phyloP scores from a whole-genome alignment of 73 alveolate species.

The Paramecium pentaurelia region DNA sequence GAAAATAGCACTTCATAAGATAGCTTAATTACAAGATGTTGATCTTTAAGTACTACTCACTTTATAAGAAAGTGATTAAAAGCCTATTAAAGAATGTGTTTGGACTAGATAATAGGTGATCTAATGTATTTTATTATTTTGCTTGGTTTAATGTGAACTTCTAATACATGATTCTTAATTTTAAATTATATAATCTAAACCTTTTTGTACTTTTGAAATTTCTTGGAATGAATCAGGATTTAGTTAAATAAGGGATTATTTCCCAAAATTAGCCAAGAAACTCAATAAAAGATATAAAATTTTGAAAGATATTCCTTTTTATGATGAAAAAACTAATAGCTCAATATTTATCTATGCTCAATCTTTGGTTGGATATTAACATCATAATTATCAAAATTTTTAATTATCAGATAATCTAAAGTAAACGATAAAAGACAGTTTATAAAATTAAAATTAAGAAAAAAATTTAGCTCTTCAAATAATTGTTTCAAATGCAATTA shows the following conservation, averaged over 20 bases:
- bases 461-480: neutral
- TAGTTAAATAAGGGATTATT: neutral
- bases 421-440: neutral
- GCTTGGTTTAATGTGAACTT: neutral
- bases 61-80: neutral
- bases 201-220: neutral
- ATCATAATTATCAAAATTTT: slow-evolving; percentile 1
- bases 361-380: neutral
- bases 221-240: neutral
- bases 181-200: neutral
- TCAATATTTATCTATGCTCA: neutral
- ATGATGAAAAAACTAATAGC: neutral
- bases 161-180: neutral
- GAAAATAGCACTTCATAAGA: neutral
- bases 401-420: neutral
- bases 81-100: neutral
- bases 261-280: slow-evolving; percentile 23
- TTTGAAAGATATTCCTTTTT: neutral
- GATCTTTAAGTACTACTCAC: neutral
- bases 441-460: neutral
- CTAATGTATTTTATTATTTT: neutral
- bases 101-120: neutral
- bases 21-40: neutral
- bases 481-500: neutral
- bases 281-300: neutral